Percentiles rank a stretch among this genome's conserved stretches.
Evolutionary conservation across 345 rosid species (phyloP).

Genomic region (Citrus maxima): DNA sequence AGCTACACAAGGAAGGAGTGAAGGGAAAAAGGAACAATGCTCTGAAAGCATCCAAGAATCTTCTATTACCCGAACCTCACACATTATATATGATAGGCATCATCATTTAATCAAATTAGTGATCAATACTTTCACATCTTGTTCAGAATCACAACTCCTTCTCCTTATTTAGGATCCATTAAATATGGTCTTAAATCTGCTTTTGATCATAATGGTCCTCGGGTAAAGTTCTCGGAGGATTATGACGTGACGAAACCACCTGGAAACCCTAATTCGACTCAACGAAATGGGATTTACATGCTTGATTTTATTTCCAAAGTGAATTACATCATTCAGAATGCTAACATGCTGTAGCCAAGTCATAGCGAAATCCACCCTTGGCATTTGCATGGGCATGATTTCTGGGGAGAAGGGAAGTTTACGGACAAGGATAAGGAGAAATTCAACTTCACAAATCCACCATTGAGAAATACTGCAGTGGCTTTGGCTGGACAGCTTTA

Average conservation of each 20-base stretch:
- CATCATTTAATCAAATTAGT: too few relatives aligned
- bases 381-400: conserved; percentile 87
- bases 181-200: conserved; percentile 36
- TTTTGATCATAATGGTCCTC: conserved; percentile 41
- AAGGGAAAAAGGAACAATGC: too few relatives aligned
- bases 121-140: not conserved
- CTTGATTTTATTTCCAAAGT: conserved; percentile 39
- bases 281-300: conserved; percentile 52
- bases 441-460: conserved; percentile 62
- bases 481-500: conserved; percentile 86
- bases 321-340: conserved; percentile 70
- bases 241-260: conserved; percentile 58
- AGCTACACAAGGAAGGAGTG: too few relatives aligned
- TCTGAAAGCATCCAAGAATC: too few relatives aligned
- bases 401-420: conserved; percentile 78
- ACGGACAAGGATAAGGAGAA: conserved; percentile 22
- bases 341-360: conserved; percentile 34
- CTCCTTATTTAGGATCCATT: conserved; percentile 69
- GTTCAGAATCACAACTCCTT: conserved; percentile 59
- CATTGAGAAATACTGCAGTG: conserved; percentile 56
- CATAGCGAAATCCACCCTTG: conserved; percentile 77
- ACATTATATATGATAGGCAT: too few relatives aligned
- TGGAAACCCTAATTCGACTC: conserved; percentile 38
- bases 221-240: conserved; percentile 25
- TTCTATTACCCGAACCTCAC: too few relatives aligned